Base-by-base conservation (phyloP, 768 basidiomycete species). In the Fibroporia radiculosa region DNA sequence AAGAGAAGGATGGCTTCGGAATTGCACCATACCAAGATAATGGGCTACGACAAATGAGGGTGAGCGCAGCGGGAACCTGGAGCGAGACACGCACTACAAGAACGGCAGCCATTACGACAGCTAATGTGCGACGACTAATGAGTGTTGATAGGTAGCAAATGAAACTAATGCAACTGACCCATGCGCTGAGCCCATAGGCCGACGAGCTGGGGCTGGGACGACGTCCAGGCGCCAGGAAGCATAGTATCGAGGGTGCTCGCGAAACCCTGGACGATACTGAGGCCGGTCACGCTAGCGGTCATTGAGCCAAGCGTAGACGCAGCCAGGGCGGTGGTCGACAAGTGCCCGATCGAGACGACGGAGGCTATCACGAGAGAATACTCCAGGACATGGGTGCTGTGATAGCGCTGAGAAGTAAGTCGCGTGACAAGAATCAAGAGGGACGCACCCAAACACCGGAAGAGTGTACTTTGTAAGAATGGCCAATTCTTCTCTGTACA, bases 221-320 rank as follows among this genome's bases (percentile, higher is more conserved):
- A 92, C 0, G 96, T 93, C 93, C 89, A 99, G 13, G 95, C 93
- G 29, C 89, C 80, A 1, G 96, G 95, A 7, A 97, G 78, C 55
- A 99, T 75, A 0, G 93, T 93, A 61, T 99, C 96, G 16, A 99
- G 77, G 0, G 90, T 82, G 39, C 84, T 87, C 6, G 78, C 69
- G 44, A 95, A 78, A 16, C 91, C 91, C 51, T 85, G 84, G 5
- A 93, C 67, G 44, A 95, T 82, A 50, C 82, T 85, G 53, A 84
- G 84, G 1, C 78, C 84, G 1, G 86, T 80, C 11, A 78, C 76
- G 49, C 65, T 67, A 13, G 68, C 66, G 0, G 73, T 74, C 70
- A 75, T 71, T 24, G 65, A 67, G 2, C 67, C 71, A 5, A 75
- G 60, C 6, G 72, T 75, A 35, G 53, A 61, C 6, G 89, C 91